These are phyloP conservation scores for Pichia phayaonensis DNA, from an alignment of 805 yeast species.

Conservation along the genomic window DNA sequence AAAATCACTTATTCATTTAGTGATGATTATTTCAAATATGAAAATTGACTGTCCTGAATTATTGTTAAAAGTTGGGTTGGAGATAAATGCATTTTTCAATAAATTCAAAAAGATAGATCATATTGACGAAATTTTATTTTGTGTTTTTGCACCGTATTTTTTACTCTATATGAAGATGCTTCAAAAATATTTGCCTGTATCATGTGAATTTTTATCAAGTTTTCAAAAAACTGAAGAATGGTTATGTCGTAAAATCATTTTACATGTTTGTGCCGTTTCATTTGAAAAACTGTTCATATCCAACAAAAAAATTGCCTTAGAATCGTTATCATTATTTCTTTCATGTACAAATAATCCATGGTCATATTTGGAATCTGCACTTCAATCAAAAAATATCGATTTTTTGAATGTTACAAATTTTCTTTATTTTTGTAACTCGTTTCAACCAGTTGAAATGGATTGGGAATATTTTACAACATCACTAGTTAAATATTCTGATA, in stretches of 20 bases:
- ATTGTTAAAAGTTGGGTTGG: slow-evolving; percentile 13
- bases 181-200: slow-evolving; percentile 13
- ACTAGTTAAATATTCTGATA: background rate
- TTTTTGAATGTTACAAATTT: slow-evolving; percentile 17
- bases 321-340: slow-evolving; percentile 19
- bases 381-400: slow-evolving; percentile 9
- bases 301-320: slow-evolving; percentile 12
- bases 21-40: slow-evolving; percentile 21
- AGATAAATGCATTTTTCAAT: slow-evolving; percentile 10
- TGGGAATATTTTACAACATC: slow-evolving; percentile 24
- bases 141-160: slow-evolving; percentile 20
- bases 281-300: slow-evolving; percentile 12
- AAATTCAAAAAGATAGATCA: slow-evolving; percentile 8
- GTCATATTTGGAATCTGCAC: slow-evolving; percentile 16
- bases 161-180: slow-evolving; percentile 15
- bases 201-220: slow-evolving; percentile 2
- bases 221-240: slow-evolving; percentile 8
- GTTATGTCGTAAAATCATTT: slow-evolving; percentile 13
- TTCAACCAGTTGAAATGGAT: slow-evolving; percentile 18
- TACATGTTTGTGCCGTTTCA: slow-evolving; percentile 15
- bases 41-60: slow-evolving; percentile 6
- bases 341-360: slow-evolving; percentile 20
- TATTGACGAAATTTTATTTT: slow-evolving; percentile 4
- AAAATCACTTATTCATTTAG: slow-evolving; percentile 18
- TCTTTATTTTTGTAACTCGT: slow-evolving; percentile 22